Evolutionary conservation across 2,329 filamentous ascomycete genomes (phyloP).

Genomic region (Cladophialophora yegresii): DNA sequence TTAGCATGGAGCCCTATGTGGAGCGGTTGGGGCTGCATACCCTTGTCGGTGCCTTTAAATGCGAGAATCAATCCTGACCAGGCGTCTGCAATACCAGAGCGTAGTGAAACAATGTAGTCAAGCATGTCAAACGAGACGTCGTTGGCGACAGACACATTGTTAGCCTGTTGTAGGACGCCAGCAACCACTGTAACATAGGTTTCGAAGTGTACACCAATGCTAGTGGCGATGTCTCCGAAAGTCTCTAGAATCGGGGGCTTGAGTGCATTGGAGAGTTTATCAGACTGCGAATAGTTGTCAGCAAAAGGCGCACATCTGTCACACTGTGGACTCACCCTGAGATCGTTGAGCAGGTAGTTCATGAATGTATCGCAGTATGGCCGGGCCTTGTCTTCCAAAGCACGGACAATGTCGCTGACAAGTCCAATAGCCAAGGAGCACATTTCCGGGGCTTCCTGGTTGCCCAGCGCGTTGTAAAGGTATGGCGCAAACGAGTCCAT

Average conservation of each 20-base stretch:
- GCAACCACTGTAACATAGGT: slow-evolving; percentile 90
- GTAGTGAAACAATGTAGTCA: slow-evolving; percentile 90
- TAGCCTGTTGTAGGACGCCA: slow-evolving; percentile 90
- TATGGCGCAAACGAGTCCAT: slow-evolving; percentile 94
- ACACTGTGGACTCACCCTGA: slow-evolving; percentile 62
- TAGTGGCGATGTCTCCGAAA: slow-evolving; percentile 95
- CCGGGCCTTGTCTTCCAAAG: slow-evolving; percentile 84
- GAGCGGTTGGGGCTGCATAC: slow-evolving; percentile 38
- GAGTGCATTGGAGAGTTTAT: slow-evolving; percentile 88
- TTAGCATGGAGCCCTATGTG: slow-evolving; percentile 1
- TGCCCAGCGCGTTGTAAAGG: slow-evolving; percentile 89
- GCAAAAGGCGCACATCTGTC: slow-evolving; percentile 42
- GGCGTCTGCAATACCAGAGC: slow-evolving; percentile 98
- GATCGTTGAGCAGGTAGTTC: slow-evolving; percentile 93
- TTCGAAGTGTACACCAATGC: slow-evolving; percentile 89
- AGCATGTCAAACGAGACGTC: slow-evolving; percentile 93
- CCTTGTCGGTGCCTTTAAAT: slow-evolving; percentile 68
- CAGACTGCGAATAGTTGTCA: slow-evolving; percentile 58
- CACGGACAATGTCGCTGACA: slow-evolving; percentile 93
- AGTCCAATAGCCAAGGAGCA: slow-evolving; percentile 97
- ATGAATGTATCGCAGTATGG: slow-evolving; percentile 97
- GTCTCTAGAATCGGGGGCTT: slow-evolving; percentile 98
- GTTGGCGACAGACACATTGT: slow-evolving; percentile 72
- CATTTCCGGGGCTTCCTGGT: slow-evolving; percentile 90
- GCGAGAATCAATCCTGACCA: slow-evolving; percentile 97